Percentiles rank a stretch among this genome's conserved stretches.
phyloP scores from a whole-genome alignment of 1,139 yeast species.

The Eremothecium gossypii region DNA sequence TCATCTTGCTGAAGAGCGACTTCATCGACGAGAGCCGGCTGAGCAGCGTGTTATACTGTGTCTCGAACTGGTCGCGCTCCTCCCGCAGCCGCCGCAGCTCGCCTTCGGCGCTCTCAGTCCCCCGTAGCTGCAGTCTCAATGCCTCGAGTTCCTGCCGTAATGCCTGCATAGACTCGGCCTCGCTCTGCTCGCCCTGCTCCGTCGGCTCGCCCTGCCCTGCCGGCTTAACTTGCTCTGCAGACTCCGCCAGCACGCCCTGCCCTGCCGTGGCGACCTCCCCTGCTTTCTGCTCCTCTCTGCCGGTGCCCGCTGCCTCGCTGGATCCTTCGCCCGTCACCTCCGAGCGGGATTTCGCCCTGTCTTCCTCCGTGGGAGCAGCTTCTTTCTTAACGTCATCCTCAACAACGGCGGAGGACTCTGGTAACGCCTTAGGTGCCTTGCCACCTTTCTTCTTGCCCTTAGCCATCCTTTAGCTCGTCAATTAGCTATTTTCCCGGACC shows the following conservation, averaged over 20 bases:
- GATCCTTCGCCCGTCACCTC: slow-evolving; percentile 8
- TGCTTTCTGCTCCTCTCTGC: slow-evolving; percentile 7
- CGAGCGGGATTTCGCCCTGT: slow-evolving; percentile 8
- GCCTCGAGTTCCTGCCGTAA: slow-evolving; percentile 20
- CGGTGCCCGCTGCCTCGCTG: slow-evolving; percentile 8
- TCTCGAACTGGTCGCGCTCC: slow-evolving; percentile 60
- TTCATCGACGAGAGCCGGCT: slow-evolving; percentile 76
- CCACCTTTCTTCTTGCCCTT: slow-evolving; percentile 25
- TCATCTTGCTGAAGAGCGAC: slow-evolving; percentile 63
- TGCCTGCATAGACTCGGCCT: slow-evolving; percentile 6
- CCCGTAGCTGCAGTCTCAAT: slow-evolving; percentile 20
- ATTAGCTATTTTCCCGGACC: not conserved
- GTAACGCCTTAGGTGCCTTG: slow-evolving; percentile 8
- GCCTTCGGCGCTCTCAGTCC: not conserved
- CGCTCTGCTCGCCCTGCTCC: no score
- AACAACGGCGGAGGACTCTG: slow-evolving; percentile 4
- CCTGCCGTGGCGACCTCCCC: slow-evolving; percentile 7
- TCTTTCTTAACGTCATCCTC: slow-evolving; percentile 3
- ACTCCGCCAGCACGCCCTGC: no score
- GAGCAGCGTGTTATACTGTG: slow-evolving; percentile 65
- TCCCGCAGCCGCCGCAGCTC: slow-evolving; percentile 34
- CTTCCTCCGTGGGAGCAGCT: slow-evolving; percentile 7
- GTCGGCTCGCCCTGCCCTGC: no score
- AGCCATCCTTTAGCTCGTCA: slow-evolving; percentile 16
- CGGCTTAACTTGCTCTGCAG: no score